Conservation (phyloP, 2,329 filamentous ascomycete genomes). For the Aureobasidium sp. region DNA sequence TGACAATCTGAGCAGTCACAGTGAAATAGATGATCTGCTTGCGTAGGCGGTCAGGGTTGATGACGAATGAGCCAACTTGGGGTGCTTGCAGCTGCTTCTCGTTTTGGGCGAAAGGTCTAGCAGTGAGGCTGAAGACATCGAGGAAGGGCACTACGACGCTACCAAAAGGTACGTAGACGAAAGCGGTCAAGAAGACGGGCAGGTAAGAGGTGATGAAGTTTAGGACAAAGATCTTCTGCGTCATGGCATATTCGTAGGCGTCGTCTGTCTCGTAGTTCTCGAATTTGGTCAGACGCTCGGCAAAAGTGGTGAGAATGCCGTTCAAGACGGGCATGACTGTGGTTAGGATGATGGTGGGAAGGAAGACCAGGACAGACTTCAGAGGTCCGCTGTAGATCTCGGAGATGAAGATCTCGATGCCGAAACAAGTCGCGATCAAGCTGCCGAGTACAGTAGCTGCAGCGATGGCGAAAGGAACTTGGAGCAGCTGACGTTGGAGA, state of each 20-base stretch:
- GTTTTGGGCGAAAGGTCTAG: slow-evolving; percentile 67
- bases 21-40: slow-evolving; percentile 96
- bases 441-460: slow-evolving; percentile 68
- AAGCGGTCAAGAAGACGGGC: slow-evolving; percentile 84
- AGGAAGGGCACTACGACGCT: slow-evolving; percentile 77
- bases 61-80: slow-evolving; percentile 58
- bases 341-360: slow-evolving; percentile 84
- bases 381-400: slow-evolving; percentile 88
- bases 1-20: slow-evolving; percentile 86
- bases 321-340: slow-evolving; percentile 72
- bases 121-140: slow-evolving; percentile 69
- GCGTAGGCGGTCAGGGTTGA: slow-evolving; percentile 75
- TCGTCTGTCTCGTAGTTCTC: slow-evolving; percentile 93
- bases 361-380: slow-evolving; percentile 64
- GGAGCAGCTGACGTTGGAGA: slow-evolving; percentile 67
- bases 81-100: slow-evolving; percentile 59
- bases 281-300: slow-evolving; percentile 67
- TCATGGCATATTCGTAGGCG: slow-evolving; percentile 73
- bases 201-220: slow-evolving; percentile 97
- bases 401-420: slow-evolving; percentile 90
- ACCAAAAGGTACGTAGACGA: slow-evolving; percentile 90
- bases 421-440: slow-evolving; percentile 80
- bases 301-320: slow-evolving; percentile 66
- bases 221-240: slow-evolving; percentile 88
- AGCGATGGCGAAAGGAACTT: slow-evolving; percentile 75